Evolutionary conservation across 495 filamentous ascomycete genomes (phyloP), one percentile per base, ranked within the genome.

Genomic region (Penicilliopsis zonata): DNA sequence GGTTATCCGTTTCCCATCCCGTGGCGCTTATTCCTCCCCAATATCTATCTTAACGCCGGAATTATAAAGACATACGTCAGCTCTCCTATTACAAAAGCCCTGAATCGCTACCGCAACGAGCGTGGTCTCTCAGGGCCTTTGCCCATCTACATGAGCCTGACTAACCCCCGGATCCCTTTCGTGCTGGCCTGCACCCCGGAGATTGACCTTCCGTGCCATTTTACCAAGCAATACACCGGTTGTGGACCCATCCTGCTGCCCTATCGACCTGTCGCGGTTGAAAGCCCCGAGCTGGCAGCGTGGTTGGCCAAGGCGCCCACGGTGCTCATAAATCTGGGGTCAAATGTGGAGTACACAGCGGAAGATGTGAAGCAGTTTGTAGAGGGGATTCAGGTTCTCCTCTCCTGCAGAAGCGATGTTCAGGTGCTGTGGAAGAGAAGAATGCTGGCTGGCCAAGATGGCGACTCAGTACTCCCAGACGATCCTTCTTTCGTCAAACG

Each of bases 361-460:
- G n/a, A n/a, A n/a, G n/a, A n/a, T n/a, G n/a, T n/a, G n/a, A n/a
- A n/a, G n/a, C n/a, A n/a, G n/a, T n/a, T n/a, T n/a, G n/a, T n/a
- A n/a, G n/a, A n/a, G n/a, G n/a, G n/a, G n/a, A n/a, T n/a, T n/a
- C n/a, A n/a, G n/a, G n/a, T n/a, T n/a, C n/a, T n/a, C n/a, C n/a
- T n/a, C n/a, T n/a, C n/a, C n/a, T n/a, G n/a, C n/a, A n/a, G n/a
- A n/a, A n/a, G n/a, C n/a, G n/a, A 47, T 2, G 16, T 63, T 5
- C 57, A 64, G 44, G 52, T 65, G 0, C 44, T 67, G 20, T 67
- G 63, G 63, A 65, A 65, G 41, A n/a, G n/a, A n/a, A n/a, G n/a
- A n/a, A n/a, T n/a, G n/a, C 27, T 67, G 16, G 44, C 35, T 1
- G 40, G 36, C 2, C 24, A 41, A 7, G 42, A 29, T 14, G 28